Base-by-base conservation (phyloP, 345 rosid species). In the Firmiana major region DNA sequence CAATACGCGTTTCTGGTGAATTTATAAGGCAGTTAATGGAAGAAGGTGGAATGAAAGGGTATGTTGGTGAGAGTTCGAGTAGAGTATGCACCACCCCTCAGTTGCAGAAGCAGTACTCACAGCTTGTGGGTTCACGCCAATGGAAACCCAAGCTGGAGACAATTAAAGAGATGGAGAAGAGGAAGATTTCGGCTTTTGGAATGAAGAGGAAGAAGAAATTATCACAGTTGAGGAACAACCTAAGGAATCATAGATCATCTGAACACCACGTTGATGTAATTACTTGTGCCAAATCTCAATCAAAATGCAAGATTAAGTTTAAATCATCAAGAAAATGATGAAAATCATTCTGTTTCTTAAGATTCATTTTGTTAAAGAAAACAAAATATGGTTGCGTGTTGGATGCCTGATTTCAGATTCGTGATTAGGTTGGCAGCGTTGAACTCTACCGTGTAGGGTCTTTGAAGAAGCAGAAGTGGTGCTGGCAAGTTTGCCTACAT, bases 71-170 rank as follows among this genome's bases (percentile, higher is more conserved):
- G 24, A 45, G 28, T 7, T 34, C 10, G 7, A 54, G 75, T 4
- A 84, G 79, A 74, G 82, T 94, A 4, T 92, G 97, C 80, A 90
- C 86, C 21, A 94, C 94, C 28, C 87, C 91, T 36, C 86, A 87
- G 83, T 77, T 94, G 74, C 87, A 89, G 85, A 90, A 84, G 63
- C 93, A 92, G 22, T 94, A 92, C 78, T 58, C 79, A 15, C 86
- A 76, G 83, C 83, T 92, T 5, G 97, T 85, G 24, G 87, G 85
- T 66, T 79, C 86, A 22, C 82, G 90, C 7, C 87, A 68, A 53
- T 94, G 98, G 98, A 88, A 88, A 55, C 98, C 98, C 0, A 91
- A 91, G 90, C 87, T 94, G 43, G 98, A 92, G 80, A 89, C 94
- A 0, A 91, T 94, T 24, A 82, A 31, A 24, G 98, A 94, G 85